Conservation (phyloP, 192 early-diverging fungal genomes). For the Chytriomyces hyalinus region DNA sequence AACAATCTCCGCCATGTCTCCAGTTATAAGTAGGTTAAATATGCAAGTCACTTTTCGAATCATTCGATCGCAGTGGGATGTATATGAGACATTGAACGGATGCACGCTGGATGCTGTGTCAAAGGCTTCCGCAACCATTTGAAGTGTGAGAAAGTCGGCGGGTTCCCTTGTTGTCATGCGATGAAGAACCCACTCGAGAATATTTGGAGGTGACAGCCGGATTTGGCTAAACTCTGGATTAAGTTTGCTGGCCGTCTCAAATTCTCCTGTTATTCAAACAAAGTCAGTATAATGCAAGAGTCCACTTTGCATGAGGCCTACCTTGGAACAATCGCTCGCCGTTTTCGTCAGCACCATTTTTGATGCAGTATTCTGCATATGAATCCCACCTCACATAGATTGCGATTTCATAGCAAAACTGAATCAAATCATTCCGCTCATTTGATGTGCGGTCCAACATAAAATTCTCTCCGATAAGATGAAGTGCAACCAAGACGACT, state of each 20-base stretch:
- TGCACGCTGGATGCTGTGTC: not conserved
- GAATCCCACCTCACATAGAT: not conserved
- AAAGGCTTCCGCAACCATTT: not conserved
- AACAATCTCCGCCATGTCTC: conserved; percentile 34
- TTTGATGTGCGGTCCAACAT: not conserved
- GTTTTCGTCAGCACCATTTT: not conserved
- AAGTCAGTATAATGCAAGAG: no score
- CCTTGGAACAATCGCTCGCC: not conserved
- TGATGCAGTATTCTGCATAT: not conserved
- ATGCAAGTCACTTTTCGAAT: not conserved
- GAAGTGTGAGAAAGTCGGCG: not conserved
- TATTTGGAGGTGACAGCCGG: not conserved
- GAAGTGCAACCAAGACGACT: not conserved
- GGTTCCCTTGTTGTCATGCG: not conserved
- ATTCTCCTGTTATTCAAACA: no score
- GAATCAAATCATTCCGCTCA: not conserved
- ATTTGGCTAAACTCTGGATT: no score
- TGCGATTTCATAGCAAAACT: not conserved
- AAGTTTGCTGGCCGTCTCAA: no score
- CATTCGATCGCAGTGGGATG: no score
- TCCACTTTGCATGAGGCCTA: not conserved
- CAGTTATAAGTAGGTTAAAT: not conserved
- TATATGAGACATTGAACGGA: not conserved
- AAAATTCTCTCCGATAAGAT: not conserved
- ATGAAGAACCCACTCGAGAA: not conserved